Conservation (phyloP, 805 yeast genomes). For the Naumovozyma castellii region DNA sequence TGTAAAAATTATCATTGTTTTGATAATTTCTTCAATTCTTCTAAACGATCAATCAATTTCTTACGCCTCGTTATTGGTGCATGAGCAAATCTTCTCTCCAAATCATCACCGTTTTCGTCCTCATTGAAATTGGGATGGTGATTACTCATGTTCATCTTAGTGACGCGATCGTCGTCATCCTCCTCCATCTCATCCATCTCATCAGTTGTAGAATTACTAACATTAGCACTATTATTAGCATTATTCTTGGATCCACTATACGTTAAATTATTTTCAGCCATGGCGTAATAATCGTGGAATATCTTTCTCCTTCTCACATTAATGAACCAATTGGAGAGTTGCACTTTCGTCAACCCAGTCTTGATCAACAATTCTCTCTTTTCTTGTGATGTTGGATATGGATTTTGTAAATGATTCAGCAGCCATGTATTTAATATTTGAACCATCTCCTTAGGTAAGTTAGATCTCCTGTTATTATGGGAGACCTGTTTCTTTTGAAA, state of each 20-base stretch:
- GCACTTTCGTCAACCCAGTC: constrained; percentile 75
- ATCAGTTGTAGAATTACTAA: background rate
- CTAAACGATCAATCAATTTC: constrained; percentile 27
- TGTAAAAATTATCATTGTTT: no score
- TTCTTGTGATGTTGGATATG: constrained; percentile 77
- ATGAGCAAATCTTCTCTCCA: constrained; percentile 17
- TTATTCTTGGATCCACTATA: background rate
- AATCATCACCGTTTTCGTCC: constrained; percentile 11
- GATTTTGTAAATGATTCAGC: constrained; percentile 62
- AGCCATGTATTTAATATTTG: constrained; percentile 66
- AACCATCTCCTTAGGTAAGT: constrained; percentile 72
- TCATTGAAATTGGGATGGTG: background rate
- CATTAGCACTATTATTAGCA: background rate
- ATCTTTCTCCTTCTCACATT: constrained; percentile 75
- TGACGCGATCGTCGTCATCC: background rate
- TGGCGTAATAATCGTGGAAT: constrained; percentile 26
- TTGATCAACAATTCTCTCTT: constrained; percentile 57
- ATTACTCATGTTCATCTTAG: no score
- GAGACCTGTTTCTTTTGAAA: background rate
- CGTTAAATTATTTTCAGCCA: constrained; percentile 3
- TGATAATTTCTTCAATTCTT: constrained; percentile 24
- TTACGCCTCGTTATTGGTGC: constrained; percentile 22
- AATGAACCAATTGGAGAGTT: constrained; percentile 79
- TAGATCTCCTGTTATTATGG: constrained; percentile 39
- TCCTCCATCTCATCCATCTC: background rate